Conservation (phyloP, 371 early-diverging fungal species). For the Actinomortierella wolfii region DNA sequence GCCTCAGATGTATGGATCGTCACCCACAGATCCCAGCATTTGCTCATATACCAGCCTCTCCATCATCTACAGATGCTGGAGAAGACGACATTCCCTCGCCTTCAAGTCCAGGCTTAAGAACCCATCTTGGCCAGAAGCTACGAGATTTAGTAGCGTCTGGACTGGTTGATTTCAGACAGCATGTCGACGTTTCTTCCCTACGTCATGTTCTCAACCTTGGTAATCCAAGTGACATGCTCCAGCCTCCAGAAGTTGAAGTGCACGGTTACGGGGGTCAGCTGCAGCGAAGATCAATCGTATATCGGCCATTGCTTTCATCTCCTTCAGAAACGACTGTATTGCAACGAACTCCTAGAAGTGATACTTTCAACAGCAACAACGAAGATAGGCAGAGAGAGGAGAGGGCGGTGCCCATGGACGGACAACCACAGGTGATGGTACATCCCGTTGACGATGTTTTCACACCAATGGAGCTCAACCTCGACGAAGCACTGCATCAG, state of each 20-base stretch:
- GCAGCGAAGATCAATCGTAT: background rate
- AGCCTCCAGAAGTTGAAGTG: background rate
- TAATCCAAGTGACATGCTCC: background rate
- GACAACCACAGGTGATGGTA: background rate
- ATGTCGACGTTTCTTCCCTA: slow-evolving; percentile 17
- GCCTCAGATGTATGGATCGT: no score
- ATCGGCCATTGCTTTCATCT: no score
- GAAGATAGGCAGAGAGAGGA: background rate
- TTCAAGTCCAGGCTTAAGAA: no score
- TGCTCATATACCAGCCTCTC: slow-evolving; percentile 5
- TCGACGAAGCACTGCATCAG: background rate
- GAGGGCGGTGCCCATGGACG: background rate
- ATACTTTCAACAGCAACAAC: background rate
- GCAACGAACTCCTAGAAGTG: no score
- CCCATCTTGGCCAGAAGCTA: no score
- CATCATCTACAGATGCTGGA: background rate
- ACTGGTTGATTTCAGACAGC: slow-evolving; percentile 20
- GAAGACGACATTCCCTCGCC: no score
- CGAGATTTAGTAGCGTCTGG: slow-evolving; percentile 19
- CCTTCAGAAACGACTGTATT: no score
- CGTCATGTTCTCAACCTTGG: slow-evolving; percentile 4
- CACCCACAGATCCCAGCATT: no score
- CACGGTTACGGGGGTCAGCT: background rate
- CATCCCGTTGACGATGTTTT: no score
- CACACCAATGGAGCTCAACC: background rate